These are phyloP conservation scores for Penicillium polonicum DNA, from an alignment of 2,329 filamentous ascomycete species.

Conservation along the genomic window DNA sequence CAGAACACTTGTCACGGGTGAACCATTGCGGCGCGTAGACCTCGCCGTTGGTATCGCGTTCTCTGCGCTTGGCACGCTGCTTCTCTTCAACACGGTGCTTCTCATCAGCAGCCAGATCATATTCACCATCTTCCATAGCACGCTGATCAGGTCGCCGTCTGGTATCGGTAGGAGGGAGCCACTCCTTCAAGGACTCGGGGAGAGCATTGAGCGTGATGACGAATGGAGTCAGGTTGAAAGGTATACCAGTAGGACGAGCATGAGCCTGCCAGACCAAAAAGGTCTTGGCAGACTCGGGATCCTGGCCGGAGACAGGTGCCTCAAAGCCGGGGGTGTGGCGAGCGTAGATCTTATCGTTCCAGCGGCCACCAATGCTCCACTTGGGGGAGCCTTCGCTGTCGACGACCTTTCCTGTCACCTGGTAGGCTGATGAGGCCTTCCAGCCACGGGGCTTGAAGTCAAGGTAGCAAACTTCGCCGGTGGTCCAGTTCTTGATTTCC, in stretches of 20 bases:
- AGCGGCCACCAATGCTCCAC: constrained; percentile 87
- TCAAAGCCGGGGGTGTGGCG: constrained; percentile 90
- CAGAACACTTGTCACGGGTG: constrained; percentile 64
- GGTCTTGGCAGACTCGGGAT: constrained; percentile 65
- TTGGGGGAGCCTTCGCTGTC: constrained; percentile 76
- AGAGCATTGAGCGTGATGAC: constrained; percentile 92
- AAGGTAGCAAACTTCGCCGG: constrained; percentile 81
- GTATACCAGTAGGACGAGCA: constrained; percentile 74
- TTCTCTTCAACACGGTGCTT: constrained; percentile 94
- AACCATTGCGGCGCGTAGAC: constrained; percentile 89
- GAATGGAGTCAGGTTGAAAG: constrained; percentile 96
- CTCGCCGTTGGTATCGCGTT: constrained; percentile 73
- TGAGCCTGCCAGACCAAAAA: constrained; percentile 94
- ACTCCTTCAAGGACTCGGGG: constrained; percentile 72
- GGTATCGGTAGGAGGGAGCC: constrained; percentile 89
- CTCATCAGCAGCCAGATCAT: constrained; percentile 87
- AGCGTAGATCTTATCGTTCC: constrained; percentile 97
- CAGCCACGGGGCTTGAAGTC: constrained; percentile 96
- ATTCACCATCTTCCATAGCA: constrained; percentile 98
- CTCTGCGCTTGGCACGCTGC: constrained; percentile 72
- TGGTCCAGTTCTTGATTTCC: constrained; percentile 97
- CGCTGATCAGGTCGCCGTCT: constrained; percentile 90
- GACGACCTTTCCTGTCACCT: constrained; percentile 81
- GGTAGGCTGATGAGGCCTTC: constrained; percentile 90
- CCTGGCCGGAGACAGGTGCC: constrained; percentile 54